These are phyloP conservation scores for Suillus tomentosus DNA, from an alignment of 768 basidiomycete genomes.

Conservation along the genomic window DNA sequence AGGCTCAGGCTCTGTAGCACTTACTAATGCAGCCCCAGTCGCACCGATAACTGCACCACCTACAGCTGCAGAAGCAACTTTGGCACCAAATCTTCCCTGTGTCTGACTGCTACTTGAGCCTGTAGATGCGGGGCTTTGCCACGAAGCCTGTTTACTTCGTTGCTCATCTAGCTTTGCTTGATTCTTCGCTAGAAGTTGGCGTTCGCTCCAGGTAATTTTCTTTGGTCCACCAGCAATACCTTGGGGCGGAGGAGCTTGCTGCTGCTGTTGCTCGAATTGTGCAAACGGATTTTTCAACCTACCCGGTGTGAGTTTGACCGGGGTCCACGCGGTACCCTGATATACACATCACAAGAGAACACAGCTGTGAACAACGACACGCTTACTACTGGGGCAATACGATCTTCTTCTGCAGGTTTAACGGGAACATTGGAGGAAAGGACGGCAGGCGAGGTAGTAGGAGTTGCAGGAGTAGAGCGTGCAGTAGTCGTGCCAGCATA, in stretches of 20 bases:
- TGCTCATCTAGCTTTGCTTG: constrained; percentile 79
- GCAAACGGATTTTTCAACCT: constrained; percentile 87
- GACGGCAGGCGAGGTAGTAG: constrained; percentile 39
- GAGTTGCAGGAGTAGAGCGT: constrained; percentile 29
- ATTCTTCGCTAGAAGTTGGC: constrained; percentile 89
- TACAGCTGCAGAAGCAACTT: constrained; percentile 30
- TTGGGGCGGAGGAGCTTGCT: constrained; percentile 31
- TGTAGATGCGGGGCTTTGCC: constrained; percentile 40
- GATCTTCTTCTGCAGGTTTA: constrained; percentile 78
- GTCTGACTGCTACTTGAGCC: constrained; percentile 40
- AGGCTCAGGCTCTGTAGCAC: constrained; percentile 27
- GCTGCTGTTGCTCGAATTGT: constrained; percentile 51
- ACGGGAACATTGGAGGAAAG: constrained; percentile 51
- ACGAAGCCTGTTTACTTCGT: constrained; percentile 58
- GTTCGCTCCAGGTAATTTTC: constrained; percentile 92
- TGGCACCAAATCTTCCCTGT: constrained; percentile 39
- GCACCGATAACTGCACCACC: constrained; percentile 36
- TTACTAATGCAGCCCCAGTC: constrained; percentile 26
- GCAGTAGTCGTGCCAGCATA: constrained; percentile 15
- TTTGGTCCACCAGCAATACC: constrained; percentile 44
- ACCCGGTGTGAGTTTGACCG: constrained; percentile 85
- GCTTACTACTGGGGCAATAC: constrained; percentile 72
- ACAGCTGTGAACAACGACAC: not conserved
- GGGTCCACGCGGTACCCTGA: constrained; percentile 81
- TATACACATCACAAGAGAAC: not conserved